Base-by-base conservation (phyloP, 805 yeast genomes). In the Debaryomyces prosopidis region DNA sequence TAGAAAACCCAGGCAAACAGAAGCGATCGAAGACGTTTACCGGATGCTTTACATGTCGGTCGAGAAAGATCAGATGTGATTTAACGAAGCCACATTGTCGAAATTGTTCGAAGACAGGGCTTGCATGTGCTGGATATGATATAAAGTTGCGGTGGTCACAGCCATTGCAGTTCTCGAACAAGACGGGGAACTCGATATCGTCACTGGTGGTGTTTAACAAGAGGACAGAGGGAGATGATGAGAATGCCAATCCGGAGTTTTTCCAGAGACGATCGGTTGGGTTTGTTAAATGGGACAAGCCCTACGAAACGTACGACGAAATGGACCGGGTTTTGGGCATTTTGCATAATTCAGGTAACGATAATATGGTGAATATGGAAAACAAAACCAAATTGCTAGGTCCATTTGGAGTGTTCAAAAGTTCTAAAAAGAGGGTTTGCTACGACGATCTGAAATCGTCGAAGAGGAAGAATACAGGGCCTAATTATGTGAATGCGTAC, bases 21-120 rank as follows among this genome's bases (percentile, higher is more conserved):
- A 59, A 58, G 45, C 39, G 66, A 42, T 61, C 73, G 37, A 90
- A 89, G 59, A 83, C 94, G 0, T 89, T 88, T 58, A 82, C 87
- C 0, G 97, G 96, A 1, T 90, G 97, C 60, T 88, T 88, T 72
- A 87, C 96, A 0, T 89, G 97, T 57, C 75, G 96, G 36, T 70
- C 84, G 12, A 65, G 96, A 37, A 87, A 89, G 62, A 84, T 89
- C 39, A 82, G 87, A 46, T 90, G 97, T 63, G 96, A 89, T 60
- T 69, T 86, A 45, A 69, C 74, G 12, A 77, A 75, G 51, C 97
- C 97, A 0, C 60, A 67, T 11, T 90, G 97, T 64, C 59, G 64
- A n/a, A 75, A 87, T 46, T 90, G 97, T 62, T 70, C 71, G 34
- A 83, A 81, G 55, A 76, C 88, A 0, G 82, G 85, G 0, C 60